phyloP scores from a whole-genome alignment of 1,284 basidiomycete genomes.

The Puccinia polysora region DNA sequence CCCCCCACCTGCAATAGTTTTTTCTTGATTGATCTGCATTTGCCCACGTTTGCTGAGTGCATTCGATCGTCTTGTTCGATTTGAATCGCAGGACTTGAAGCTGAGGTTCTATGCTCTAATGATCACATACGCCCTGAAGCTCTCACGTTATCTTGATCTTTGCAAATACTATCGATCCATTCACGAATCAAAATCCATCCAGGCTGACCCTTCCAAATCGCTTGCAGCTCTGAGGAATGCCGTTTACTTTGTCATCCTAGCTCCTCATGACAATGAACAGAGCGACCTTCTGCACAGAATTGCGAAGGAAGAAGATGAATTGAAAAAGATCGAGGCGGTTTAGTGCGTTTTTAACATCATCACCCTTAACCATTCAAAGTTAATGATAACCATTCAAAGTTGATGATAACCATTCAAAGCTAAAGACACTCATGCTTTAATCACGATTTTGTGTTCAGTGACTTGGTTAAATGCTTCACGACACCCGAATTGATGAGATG shows the following conservation, averaged over 20 bases:
- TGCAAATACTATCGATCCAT: constrained; percentile 94
- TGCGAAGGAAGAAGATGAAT: constrained; percentile 65
- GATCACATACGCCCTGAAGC: constrained; percentile 84
- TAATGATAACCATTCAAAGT: too few relatives aligned
- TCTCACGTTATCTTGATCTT: constrained; percentile 81
- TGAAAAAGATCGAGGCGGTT: constrained; percentile 76
- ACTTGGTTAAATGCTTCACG: constrained; percentile 91
- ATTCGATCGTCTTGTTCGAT: not conserved
- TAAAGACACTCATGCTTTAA: not conserved
- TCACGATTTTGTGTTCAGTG: constrained; percentile 58
- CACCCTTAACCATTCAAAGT: too few relatives aligned
- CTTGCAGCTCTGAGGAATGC: constrained; percentile 62
- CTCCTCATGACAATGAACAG: constrained; percentile 94
- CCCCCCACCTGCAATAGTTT: not conserved
- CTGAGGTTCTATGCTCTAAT: constrained; percentile 92
- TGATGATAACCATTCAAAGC: too few relatives aligned
- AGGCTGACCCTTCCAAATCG: constrained; percentile 46
- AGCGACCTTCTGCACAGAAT: constrained; percentile 90
- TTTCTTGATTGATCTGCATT: not conserved
- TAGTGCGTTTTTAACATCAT: constrained; percentile 61
- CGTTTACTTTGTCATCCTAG: constrained; percentile 87
- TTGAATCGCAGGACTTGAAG: constrained; percentile 73
- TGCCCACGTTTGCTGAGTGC: too few relatives aligned
- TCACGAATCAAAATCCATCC: constrained; percentile 73
- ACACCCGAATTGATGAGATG: constrained; percentile 95